Percentiles rank a stretch among this genome's conserved stretches.
phyloP scores from a whole-genome alignment of 305 asterid species.

The Plantago rigida region DNA sequence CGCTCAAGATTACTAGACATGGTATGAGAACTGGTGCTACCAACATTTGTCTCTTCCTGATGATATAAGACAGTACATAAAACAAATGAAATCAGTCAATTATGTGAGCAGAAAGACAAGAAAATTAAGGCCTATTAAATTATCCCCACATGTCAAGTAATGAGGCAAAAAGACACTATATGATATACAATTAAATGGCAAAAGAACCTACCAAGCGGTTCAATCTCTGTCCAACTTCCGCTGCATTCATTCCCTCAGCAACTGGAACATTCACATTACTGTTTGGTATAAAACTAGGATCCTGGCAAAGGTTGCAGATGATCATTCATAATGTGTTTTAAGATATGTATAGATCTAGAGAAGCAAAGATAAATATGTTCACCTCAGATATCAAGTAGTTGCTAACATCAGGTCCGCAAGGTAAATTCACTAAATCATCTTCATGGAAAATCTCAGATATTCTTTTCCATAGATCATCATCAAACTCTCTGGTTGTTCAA shows the following conservation, averaged over 20 bases:
- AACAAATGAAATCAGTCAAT: not conserved
- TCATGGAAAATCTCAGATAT: slow-evolving; percentile 65
- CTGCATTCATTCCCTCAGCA: slow-evolving; percentile 72
- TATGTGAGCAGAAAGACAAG: not conserved
- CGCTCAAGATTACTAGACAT: slow-evolving; percentile 37
- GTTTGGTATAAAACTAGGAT: slow-evolving; percentile 54
- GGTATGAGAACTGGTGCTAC: slow-evolving; percentile 37
- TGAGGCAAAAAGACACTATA: not conserved
- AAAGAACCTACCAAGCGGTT: slow-evolving; percentile 39
- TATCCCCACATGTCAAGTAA: not conserved
- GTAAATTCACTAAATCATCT: slow-evolving; percentile 63
- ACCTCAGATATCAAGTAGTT: slow-evolving; percentile 88
- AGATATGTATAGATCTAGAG: slow-evolving; percentile 4
- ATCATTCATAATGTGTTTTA: slow-evolving; percentile 12
- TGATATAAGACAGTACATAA: not conserved
- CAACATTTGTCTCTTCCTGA: slow-evolving; percentile 59
- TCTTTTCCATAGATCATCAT: slow-evolving; percentile 55
- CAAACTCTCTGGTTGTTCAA: slow-evolving; percentile 62
- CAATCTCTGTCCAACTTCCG: slow-evolving; percentile 63
- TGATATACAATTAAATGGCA: slow-evolving; percentile 16
- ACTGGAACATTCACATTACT: slow-evolving; percentile 55
- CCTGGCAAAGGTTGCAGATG: slow-evolving; percentile 37
- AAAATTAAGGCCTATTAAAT: too few relatives aligned
- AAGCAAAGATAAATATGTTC: slow-evolving; percentile 10
- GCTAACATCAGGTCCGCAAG: slow-evolving; percentile 85